These are phyloP conservation scores for Fusarium drepaniforme DNA, from an alignment of 2,329 filamentous ascomycete genomes.

Conservation along the genomic window DNA sequence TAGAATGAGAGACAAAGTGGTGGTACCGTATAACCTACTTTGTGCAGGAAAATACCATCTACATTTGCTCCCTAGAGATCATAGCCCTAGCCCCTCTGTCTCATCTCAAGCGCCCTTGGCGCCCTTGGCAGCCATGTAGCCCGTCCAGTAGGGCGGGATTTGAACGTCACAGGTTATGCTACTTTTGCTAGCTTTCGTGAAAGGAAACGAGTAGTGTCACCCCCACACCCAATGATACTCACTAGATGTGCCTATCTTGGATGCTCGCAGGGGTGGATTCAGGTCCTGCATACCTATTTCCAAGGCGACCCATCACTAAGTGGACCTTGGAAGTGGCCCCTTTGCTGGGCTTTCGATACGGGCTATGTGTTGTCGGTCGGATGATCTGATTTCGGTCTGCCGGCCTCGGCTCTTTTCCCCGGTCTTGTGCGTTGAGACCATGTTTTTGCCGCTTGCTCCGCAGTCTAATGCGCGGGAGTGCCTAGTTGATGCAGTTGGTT, in stretches of 20 bases:
- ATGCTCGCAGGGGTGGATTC: neutral
- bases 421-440: neutral
- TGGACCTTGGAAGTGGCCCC: neutral
- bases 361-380: neutral
- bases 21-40: neutral
- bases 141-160: neutral
- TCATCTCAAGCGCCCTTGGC: neutral
- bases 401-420: neutral
- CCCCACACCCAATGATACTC: neutral
- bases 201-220: neutral
- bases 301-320: neutral
- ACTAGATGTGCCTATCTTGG: neutral
- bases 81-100: neutral
- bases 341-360: neutral
- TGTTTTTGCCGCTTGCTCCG: neutral
- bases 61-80: neutral
- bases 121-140: neutral
- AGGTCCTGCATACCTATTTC: neutral
- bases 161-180: neutral
- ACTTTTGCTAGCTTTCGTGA: neutral
- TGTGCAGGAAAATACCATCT: neutral
- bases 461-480: neutral
- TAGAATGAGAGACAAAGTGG: neutral
- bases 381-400: slow-evolving; percentile 3
- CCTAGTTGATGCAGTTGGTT: neutral